A percentile compares a stretch with the other conserved stretches of the same genome.
Evolutionary conservation across 2,329 filamentous ascomycete genomes (phyloP).

Genomic region (Ceratocystis lukuohia): DNA sequence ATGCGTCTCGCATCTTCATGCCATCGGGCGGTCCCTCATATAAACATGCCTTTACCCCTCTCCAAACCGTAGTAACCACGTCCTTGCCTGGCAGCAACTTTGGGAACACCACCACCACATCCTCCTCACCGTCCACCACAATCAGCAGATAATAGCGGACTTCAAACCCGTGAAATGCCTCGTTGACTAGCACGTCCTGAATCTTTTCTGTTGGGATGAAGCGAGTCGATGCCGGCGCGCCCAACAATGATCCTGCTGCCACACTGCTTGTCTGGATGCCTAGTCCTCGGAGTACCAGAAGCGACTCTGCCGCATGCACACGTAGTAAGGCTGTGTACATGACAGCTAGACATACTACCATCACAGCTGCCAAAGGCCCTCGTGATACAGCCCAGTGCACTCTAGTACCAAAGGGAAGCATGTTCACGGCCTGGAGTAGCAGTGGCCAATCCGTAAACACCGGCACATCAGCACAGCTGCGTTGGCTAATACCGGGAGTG

Average conservation of each 20-base stretch:
- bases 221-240: conserved; percentile 36
- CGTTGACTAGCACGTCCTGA: conserved; percentile 85
- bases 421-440: conserved; percentile 28
- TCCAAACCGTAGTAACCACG: conserved; percentile 82
- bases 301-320: conserved; percentile 56
- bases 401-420: conserved; percentile 30
- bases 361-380: conserved; percentile 29
- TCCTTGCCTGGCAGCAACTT: conserved; percentile 57
- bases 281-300: conserved; percentile 76
- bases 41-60: conserved; percentile 67
- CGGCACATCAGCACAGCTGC: conserved; percentile 23
- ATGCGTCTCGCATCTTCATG: conserved; percentile 10
- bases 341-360: conserved; percentile 27
- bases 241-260: conserved; percentile 39
- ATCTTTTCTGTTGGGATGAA: conserved; percentile 85
- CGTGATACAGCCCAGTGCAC: conserved; percentile 27
- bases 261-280: conserved; percentile 78
- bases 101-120: conserved; percentile 91
- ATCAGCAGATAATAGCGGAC: conserved; percentile 82
- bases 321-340: conserved; percentile 35
- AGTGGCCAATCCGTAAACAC: conserved; percentile 24
- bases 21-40: conserved; percentile 36
- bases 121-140: conserved; percentile 75
- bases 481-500: conserved; percentile 19
- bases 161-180: conserved; percentile 86